These are phyloP conservation scores for Fusarium tuaranense DNA, from an alignment of 2,329 filamentous ascomycete genomes.

Conservation along the genomic window DNA sequence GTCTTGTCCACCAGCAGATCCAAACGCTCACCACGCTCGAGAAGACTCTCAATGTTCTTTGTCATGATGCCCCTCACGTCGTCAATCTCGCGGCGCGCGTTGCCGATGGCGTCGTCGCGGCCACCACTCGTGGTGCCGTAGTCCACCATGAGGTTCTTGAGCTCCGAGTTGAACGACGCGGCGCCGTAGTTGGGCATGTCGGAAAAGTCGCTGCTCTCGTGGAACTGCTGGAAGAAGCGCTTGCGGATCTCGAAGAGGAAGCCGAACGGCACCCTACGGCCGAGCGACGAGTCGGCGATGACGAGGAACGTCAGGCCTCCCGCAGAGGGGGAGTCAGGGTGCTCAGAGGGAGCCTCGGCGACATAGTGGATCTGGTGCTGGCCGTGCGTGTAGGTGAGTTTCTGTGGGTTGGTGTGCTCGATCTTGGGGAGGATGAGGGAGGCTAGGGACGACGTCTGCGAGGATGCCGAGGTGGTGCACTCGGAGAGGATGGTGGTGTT, in stretches of 20 bases:
- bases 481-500: slow-evolving; percentile 93
- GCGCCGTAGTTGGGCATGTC: slow-evolving; percentile 90
- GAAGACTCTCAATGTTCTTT: slow-evolving; percentile 89
- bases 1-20: slow-evolving; percentile 97
- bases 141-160: slow-evolving; percentile 83
- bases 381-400: slow-evolving; percentile 94
- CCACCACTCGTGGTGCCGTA: slow-evolving; percentile 83
- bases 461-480: slow-evolving; percentile 87
- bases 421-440: slow-evolving; percentile 97
- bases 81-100: slow-evolving; percentile 90
- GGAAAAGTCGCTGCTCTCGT: slow-evolving; percentile 76
- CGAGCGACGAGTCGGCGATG: slow-evolving; percentile 82
- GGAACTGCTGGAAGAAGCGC: slow-evolving; percentile 81
- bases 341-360: slow-evolving; percentile 80
- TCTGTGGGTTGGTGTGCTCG: slow-evolving; percentile 81
- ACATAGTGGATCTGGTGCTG: slow-evolving; percentile 96
- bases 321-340: slow-evolving; percentile 68
- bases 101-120: slow-evolving; percentile 83
- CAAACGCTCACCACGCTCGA: slow-evolving; percentile 92
- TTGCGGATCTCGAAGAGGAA: slow-evolving; percentile 92
- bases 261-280: slow-evolving; percentile 90
- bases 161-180: slow-evolving; percentile 83
- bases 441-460: slow-evolving; percentile 86
- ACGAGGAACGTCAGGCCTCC: slow-evolving; percentile 93
- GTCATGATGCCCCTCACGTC: slow-evolving; percentile 95